Evolutionary conservation across 192 early-diverging fungal species (phyloP), one percentile per base, ranked within the genome.

Genomic region (Rhizophagus prolifer): DNA sequence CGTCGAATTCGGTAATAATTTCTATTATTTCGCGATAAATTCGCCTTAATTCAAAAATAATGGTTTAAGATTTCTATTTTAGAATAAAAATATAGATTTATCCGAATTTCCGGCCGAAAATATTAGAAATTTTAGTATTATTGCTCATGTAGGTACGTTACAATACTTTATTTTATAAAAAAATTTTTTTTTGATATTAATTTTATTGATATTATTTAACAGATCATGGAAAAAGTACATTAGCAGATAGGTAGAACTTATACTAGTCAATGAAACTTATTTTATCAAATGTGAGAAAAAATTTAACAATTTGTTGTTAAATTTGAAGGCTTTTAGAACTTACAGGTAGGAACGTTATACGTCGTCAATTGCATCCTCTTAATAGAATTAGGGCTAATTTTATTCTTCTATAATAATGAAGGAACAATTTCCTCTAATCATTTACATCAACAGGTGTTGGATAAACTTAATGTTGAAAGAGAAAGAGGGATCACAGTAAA

Each of bases 401-500:
- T 16, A 59, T 54, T 21, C 1, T 38, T 36, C 10, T n/a, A 31
- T 7, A 28, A 76, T 44, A 26, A n/a, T 54, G 19, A 54, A 76
- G 75, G 65, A 7, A 76, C 75, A 31, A 76, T 76, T 50, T 68
- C 64, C 26, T 25, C 21, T 9, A 38, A 76, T 68, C 44, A 76
- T 47, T 41, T n/a, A 23, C 38, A 76, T n/a, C 36, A 41, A 76
- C 97, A 98, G 79, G 95, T 99, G 4, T 82, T 99, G 41, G 97
- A 99, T 72, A 99, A 97, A 83, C 88, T 99, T 1, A 95, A 94
- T 80, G 97, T 98, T 4, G 97, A 99, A 78, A 84, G 94, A 2
- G 96, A 98, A 75, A 88, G 97, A 47, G 97, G 97, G 26, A 99
- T 99, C 70, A 99, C 97, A 9, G 95, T 99, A 67, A 99, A 99